A percentile compares a stretch with the other conserved stretches of the same genome.
These are phyloP conservation scores for Barnettozyma wickerhamii DNA, from an alignment of 805 yeast genomes.

Conservation along the genomic window DNA sequence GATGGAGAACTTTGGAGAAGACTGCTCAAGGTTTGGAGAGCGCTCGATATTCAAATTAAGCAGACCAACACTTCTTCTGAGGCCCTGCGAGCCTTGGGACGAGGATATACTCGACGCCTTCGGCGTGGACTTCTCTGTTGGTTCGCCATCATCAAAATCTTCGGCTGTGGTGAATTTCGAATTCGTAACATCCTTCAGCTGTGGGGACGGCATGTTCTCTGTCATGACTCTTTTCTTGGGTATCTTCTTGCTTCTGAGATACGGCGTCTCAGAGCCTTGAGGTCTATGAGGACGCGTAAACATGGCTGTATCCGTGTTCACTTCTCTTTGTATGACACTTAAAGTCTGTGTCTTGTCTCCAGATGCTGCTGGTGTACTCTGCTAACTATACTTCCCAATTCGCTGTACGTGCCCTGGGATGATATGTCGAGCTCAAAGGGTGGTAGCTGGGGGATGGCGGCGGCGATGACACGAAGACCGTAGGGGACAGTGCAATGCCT, in stretches of 20 bases:
- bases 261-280: slow-evolving; percentile 6
- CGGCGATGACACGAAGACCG: too few species aligned
- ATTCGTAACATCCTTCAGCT: slow-evolving; percentile 17
- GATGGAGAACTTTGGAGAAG: slow-evolving; percentile 22
- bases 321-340: background rate
- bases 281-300: slow-evolving; percentile 15
- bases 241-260: background rate
- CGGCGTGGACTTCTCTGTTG: slow-evolving; percentile 20
- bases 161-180: slow-evolving; percentile 10
- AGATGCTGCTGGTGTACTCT: too few species aligned
- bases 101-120: slow-evolving; percentile 19
- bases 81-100: slow-evolving; percentile 28
- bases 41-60: slow-evolving; percentile 44
- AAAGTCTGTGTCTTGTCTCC: too few species aligned
- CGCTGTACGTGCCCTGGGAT: too few species aligned
- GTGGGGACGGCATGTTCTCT: slow-evolving; percentile 25
- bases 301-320: slow-evolving; percentile 4
- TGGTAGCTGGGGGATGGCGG: too few species aligned
- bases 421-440: too few species aligned
- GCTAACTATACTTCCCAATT: too few species aligned
- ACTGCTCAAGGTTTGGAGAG: slow-evolving; percentile 22
- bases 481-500: too few species aligned
- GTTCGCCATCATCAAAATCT: slow-evolving; percentile 4
- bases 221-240: slow-evolving; percentile 25
- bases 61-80: slow-evolving; percentile 51